Evolutionary conservation across 768 basidiomycete genomes (phyloP).

Genomic region (Porpolomopsis calyptriformis): DNA sequence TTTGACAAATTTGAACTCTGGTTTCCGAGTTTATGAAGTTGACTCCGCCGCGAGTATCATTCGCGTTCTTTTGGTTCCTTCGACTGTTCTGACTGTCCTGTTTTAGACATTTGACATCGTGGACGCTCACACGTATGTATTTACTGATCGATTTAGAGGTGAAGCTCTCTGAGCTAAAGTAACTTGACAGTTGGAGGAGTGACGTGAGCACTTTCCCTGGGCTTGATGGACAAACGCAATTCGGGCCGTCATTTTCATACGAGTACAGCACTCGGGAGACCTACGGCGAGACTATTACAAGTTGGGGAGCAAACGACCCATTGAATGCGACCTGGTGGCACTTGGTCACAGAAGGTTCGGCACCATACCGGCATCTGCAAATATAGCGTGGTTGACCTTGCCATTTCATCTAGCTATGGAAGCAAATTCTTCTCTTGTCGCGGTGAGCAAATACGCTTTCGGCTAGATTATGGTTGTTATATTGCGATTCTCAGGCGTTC

Average conservation of each 20-base stretch:
- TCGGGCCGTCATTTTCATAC: conserved; percentile 51
- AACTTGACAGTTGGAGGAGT: conserved; percentile 42
- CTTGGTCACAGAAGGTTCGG: conserved; percentile 57
- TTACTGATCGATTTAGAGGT: neutral
- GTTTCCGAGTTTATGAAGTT: conserved; percentile 64
- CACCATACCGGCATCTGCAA: neutral
- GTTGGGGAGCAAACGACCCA: conserved; percentile 56
- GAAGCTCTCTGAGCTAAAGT: neutral
- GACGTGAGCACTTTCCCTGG: conserved; percentile 50
- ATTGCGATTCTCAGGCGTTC: conserved; percentile 36
- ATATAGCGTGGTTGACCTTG: neutral
- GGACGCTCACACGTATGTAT: conserved; percentile 63
- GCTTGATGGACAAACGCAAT: conserved; percentile 43
- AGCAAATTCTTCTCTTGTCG: conserved; percentile 43
- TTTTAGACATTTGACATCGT: conserved; percentile 66
- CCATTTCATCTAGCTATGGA: conserved; percentile 41
- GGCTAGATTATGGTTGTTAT: neutral
- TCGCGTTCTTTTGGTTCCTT: neutral
- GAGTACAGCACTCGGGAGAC: conserved; percentile 65
- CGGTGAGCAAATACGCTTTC: conserved; percentile 26
- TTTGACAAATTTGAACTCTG: conserved; percentile 59
- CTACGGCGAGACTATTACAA: conserved; percentile 46
- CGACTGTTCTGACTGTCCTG: neutral
- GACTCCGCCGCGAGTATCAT: conserved; percentile 46
- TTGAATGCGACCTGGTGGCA: conserved; percentile 83